Evolutionary conservation across 2,329 filamentous ascomycete species (phyloP), one percentile per base, ranked within the genome.

Genomic region (Anthostomella pinea): DNA sequence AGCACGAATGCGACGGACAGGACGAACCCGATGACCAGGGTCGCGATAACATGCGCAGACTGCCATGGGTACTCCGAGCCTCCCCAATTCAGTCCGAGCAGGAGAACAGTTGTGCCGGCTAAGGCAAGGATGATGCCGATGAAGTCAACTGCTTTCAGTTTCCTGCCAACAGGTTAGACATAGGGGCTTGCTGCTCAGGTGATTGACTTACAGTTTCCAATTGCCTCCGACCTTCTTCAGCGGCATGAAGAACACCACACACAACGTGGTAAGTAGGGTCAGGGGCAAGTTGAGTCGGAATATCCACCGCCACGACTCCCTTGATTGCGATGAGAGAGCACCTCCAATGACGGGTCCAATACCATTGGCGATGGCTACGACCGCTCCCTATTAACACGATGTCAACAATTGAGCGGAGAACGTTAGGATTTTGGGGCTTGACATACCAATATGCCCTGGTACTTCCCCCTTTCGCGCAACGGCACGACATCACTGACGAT

Each of bases 21-120:
- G 1, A 60, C 46, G 13, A 53, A 46, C 4, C 80, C 79, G 2
- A 79, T 52, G 1, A 75, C 58, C 1, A 83, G 49, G 0, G 77
- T 73, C 0, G 64, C 65, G 29, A 82, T 66, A 9, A 81, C 75
- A 43, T 76, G 70, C 0, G 63, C 58, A 1, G 73, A 77, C 2
- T 65, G 54, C 79, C 79, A 83, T 1, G 67, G 49, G 44, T 79
- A 77, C 42, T 77, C 65, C 26, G 71, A 71, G 2, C 79, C 79
- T 16, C 77, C 79, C 76, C 78, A 82, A 3, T 75, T 75, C 21
- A 78, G 44, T 0, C 72, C 69, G 1, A 75, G 51, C 38, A 77
- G 62, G 2, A 76, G 50, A 1, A 75, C 55, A 0, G 66, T 62
- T 5, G 71, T 70, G 2, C 67, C 65, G 1, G 58, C 65, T 5